These are phyloP conservation scores for Fusarium foetens DNA, from an alignment of 2,329 filamentous ascomycete species.

Conservation along the genomic window DNA sequence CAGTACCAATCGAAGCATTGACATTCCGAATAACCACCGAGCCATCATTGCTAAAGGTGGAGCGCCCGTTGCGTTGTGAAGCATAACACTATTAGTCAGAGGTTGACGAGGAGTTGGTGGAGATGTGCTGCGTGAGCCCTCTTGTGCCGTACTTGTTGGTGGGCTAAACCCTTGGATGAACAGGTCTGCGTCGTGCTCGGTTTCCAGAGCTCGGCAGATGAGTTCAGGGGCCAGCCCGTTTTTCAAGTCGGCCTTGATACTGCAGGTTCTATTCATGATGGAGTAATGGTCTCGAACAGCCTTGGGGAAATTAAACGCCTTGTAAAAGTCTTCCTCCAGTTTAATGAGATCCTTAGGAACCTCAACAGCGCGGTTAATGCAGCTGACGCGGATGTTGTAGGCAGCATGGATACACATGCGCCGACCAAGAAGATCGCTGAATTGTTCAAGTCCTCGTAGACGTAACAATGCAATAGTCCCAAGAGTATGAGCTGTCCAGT, in stretches of 20 bases:
- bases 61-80: not conserved
- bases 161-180: not conserved
- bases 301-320: not conserved
- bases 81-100: not conserved
- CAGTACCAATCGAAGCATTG: not conserved
- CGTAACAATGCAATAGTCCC: not conserved
- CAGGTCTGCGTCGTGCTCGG: not conserved
- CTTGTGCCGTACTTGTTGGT: not conserved
- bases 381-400: not conserved
- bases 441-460: not conserved
- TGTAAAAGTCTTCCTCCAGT: not conserved
- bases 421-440: not conserved
- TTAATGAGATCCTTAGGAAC: not conserved
- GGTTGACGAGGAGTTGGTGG: not conserved
- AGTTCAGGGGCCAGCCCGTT: not conserved
- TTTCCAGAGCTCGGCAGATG: not conserved
- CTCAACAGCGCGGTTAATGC: not conserved
- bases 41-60: not conserved
- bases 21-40: not conserved
- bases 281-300: not conserved
- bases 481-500: not conserved
- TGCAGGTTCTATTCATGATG: not conserved
- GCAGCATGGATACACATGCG: not conserved
- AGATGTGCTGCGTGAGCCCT: rapidly evolving
- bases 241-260: not conserved